Evolutionary conservation across 768 basidiomycete genomes (phyloP).

Genomic region (Terana coerulea): DNA sequence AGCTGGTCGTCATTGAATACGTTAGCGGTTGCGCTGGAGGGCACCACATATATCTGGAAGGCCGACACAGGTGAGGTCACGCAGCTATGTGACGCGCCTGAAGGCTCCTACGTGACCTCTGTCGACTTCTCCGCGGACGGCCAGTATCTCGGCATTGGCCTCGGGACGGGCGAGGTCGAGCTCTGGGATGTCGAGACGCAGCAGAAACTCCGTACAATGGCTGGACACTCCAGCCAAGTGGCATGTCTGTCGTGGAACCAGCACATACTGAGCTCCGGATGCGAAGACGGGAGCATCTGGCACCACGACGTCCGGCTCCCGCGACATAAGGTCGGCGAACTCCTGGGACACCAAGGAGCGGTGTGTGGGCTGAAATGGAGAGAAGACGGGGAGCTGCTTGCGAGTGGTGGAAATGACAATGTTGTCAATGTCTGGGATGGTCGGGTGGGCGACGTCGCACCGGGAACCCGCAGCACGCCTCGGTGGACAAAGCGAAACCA

Average conservation of each 20-base stretch:
- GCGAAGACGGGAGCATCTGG: constrained; percentile 92
- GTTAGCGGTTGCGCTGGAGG: constrained; percentile 86
- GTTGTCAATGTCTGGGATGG: constrained; percentile 98
- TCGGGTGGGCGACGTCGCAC: constrained; percentile 34
- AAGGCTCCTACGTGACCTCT: constrained; percentile 70
- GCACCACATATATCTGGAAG: constrained; percentile 89
- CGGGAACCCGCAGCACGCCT: constrained; percentile 27
- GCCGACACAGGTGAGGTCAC: constrained; percentile 86
- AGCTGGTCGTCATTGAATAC: constrained; percentile 86
- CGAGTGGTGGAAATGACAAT: constrained; percentile 96
- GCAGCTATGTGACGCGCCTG: constrained; percentile 70
- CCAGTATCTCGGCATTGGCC: constrained; percentile 76
- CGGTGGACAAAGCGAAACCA: constrained; percentile 56
- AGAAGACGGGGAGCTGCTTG: constrained; percentile 81
- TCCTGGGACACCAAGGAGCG: constrained; percentile 88
- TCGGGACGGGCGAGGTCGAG: constrained; percentile 82
- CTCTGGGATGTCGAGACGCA: constrained; percentile 89
- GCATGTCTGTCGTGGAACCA: constrained; percentile 85
- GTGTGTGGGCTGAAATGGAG: constrained; percentile 93
- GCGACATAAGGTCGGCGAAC: constrained; percentile 83
- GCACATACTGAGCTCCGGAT: constrained; percentile 84
- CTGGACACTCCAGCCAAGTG: constrained; percentile 79
- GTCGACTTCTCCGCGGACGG: constrained; percentile 81
- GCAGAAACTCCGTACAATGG: constrained; percentile 86
- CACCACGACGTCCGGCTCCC: constrained; percentile 90